Conservation (phyloP, 306 rosid species). For the Astragalus glycyphyllos region DNA sequence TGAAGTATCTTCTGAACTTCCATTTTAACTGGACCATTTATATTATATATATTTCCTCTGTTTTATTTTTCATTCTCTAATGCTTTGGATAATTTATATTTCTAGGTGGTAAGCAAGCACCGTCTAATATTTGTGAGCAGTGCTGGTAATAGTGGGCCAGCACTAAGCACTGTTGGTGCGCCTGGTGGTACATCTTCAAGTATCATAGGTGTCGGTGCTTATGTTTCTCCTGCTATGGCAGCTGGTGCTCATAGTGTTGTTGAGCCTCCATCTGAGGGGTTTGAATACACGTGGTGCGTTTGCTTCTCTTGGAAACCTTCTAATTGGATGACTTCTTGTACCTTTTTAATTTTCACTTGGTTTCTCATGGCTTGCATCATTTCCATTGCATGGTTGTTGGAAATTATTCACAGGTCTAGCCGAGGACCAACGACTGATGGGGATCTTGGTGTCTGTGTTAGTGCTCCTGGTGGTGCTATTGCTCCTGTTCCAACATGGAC, state of each 20-base stretch:
- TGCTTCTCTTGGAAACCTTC: conserved; percentile 37
- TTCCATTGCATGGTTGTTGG: conserved; percentile 32
- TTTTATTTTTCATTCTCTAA: conserved; percentile 45
- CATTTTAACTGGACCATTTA: conserved; percentile 37
- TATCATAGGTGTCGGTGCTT: conserved; percentile 95
- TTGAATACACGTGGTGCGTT: conserved; percentile 93
- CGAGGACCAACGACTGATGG: conserved; percentile 98
- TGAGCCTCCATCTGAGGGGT: conserved; percentile 87
- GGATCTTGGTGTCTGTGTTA: conserved; percentile 86
- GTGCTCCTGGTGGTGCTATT: conserved; percentile 99
- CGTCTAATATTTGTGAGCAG: conserved; percentile 89
- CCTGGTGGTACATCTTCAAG: conserved; percentile 98
- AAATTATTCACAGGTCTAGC: conserved; percentile 80
- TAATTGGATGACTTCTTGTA: conserved; percentile 26
- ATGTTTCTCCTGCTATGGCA: conserved; percentile 98
- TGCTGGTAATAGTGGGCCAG: conserved; percentile 99
- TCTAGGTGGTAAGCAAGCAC: conserved; percentile 85
- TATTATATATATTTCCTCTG: conserved; percentile 22
- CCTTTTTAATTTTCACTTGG: conserved; percentile 33
- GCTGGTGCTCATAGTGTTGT: conserved; percentile 95
- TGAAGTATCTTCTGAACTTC: conserved; percentile 64
- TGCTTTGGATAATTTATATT: conserved; percentile 42
- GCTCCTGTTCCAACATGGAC: conserved; percentile 99
- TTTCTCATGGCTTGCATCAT: conserved; percentile 39
- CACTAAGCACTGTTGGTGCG: conserved; percentile 98